phyloP scores from a whole-genome alignment of 768 basidiomycete species.

The Daedalea quercina region DNA sequence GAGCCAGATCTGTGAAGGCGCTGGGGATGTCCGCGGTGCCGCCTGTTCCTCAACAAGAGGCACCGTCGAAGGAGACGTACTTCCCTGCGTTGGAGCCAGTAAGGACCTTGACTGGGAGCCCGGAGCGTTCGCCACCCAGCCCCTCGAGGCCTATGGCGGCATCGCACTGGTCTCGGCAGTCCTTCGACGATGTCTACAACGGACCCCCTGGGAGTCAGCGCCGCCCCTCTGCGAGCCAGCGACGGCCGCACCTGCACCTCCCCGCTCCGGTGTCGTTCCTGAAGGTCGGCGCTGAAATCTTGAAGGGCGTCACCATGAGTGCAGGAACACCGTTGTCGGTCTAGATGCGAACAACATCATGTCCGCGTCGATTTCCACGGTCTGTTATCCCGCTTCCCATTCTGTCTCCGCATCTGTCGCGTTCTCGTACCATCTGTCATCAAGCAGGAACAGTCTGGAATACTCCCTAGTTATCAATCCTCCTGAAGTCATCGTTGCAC shows the following conservation, averaged over 20 bases:
- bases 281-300: constrained; percentile 21
- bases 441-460: too few relatives aligned
- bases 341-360: not conserved
- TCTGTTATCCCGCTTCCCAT: too few relatives aligned
- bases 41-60: too few relatives aligned
- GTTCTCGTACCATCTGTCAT: not conserved
- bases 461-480: too few relatives aligned
- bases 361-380: too few relatives aligned
- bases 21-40: too few relatives aligned
- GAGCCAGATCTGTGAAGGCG: not conserved
- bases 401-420: not conserved
- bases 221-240: not conserved
- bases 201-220: not conserved
- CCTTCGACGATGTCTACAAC: not conserved
- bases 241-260: constrained; percentile 5
- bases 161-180: not conserved
- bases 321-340: constrained; percentile 12
- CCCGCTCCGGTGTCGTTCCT: constrained; percentile 17
- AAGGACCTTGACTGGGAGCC: too few relatives aligned
- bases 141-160: too few relatives aligned
- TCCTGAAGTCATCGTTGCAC: too few relatives aligned
- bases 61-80: too few relatives aligned
- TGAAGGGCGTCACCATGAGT: constrained; percentile 21
- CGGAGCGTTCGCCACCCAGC: too few relatives aligned
- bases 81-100: too few relatives aligned